phyloP scores from a whole-genome alignment of 2,329 filamentous ascomycete species.

The Lasiodiplodia theobromae region DNA sequence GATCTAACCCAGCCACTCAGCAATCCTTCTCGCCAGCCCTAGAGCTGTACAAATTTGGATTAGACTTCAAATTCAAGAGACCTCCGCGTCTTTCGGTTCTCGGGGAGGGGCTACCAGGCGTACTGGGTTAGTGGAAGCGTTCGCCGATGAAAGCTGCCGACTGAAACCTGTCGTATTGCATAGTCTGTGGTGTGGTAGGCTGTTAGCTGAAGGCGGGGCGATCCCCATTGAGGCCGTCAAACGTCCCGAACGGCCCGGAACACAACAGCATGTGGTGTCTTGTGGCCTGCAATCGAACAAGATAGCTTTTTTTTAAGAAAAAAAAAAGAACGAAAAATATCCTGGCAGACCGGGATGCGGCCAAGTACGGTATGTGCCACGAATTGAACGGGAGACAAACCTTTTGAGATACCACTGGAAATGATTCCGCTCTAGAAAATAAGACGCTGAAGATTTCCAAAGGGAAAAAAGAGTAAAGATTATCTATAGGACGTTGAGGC shows the following conservation, averaged over 20 bases:
- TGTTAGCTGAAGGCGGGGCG: neutral
- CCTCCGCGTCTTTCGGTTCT: too few relatives aligned
- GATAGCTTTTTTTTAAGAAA: neutral
- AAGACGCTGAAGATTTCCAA: slow-evolving; percentile 14
- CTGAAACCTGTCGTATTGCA: neutral
- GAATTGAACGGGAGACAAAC: neutral
- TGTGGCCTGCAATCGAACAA: neutral
- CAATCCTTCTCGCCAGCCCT: neutral
- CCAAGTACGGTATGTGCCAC: neutral
- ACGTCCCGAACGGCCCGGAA: neutral
- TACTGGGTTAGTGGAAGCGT: neutral
- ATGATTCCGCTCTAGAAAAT: neutral
- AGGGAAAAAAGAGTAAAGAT: slow-evolving; percentile 11
- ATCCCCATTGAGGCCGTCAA: neutral
- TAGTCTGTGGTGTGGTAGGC: neutral
- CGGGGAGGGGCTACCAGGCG: too few relatives aligned
- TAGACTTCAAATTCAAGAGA: neutral
- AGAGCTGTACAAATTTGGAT: neutral
- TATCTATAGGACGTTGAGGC: slow-evolving; percentile 8
- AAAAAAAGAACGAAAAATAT: neutral
- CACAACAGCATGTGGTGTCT: neutral
- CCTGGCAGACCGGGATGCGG: neutral
- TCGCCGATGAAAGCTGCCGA: neutral
- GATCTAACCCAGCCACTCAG: neutral
- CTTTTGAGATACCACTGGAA: neutral